These are phyloP conservation scores for Hansenula sp. DNA, from an alignment of 1,139 yeast genomes.

Conservation along the genomic window DNA sequence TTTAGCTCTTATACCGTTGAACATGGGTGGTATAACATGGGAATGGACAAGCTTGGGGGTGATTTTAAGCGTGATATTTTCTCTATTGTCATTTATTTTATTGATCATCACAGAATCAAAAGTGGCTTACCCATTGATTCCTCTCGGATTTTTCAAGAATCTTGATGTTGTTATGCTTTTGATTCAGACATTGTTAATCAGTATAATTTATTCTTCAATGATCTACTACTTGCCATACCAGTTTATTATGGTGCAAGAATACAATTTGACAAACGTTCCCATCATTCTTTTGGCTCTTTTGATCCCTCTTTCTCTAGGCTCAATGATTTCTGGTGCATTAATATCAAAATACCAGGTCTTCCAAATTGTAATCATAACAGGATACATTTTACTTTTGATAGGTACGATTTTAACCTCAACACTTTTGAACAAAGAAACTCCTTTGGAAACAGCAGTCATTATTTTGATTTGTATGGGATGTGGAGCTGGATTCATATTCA, in stretches of 20 bases:
- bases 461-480: slow-evolving; percentile 38
- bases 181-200: slow-evolving; percentile 40
- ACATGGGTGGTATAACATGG: slow-evolving; percentile 46
- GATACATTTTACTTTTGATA: slow-evolving; percentile 38
- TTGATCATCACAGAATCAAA: slow-evolving; percentile 43
- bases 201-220: slow-evolving; percentile 41
- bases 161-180: slow-evolving; percentile 36
- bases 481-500: slow-evolving; percentile 47
- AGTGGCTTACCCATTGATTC: slow-evolving; percentile 55
- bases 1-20: slow-evolving; percentile 34
- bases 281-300: slow-evolving; percentile 37
- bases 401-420: slow-evolving; percentile 17
- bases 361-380: slow-evolving; percentile 35
- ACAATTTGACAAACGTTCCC: slow-evolving; percentile 33
- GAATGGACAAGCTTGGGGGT: slow-evolving; percentile 44
- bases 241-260: slow-evolving; percentile 40
- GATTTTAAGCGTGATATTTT: slow-evolving; percentile 38
- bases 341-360: slow-evolving; percentile 40
- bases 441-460: slow-evolving; percentile 28
- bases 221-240: slow-evolving; percentile 45
- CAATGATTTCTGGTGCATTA: slow-evolving; percentile 38
- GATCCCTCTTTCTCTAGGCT: slow-evolving; percentile 34
- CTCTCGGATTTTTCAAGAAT: slow-evolving; percentile 36
- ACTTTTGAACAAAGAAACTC: slow-evolving; percentile 11
- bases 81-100: slow-evolving; percentile 33